Evolutionary conservation across 2,329 filamentous ascomycete genomes (phyloP).

Genomic region (Pseudogymnoascus sp.): DNA sequence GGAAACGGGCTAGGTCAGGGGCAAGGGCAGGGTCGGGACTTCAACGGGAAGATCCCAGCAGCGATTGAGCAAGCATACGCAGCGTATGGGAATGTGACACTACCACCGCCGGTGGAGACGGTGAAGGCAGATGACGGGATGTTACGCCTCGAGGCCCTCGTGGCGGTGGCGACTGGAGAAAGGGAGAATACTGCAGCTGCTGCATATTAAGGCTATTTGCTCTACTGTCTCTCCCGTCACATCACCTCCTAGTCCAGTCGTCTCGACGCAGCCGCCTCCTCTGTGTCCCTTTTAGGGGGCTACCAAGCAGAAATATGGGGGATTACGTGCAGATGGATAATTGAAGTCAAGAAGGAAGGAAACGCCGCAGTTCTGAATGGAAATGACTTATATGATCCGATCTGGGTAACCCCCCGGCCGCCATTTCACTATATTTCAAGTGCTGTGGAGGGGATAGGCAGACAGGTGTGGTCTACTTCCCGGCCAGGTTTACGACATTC

Average conservation of each 20-base stretch:
- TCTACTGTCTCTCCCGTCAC: neutral
- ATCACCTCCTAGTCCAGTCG: neutral
- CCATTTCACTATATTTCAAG: neutral
- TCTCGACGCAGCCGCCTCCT: neutral
- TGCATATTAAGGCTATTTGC: slow-evolving; percentile 16
- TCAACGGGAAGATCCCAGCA: neutral
- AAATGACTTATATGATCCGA: neutral
- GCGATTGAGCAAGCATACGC: neutral
- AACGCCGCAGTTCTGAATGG: neutral
- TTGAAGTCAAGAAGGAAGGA: neutral
- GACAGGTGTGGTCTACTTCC: neutral
- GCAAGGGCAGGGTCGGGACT: neutral
- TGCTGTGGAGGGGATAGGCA: neutral
- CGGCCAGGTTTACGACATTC: neutral
- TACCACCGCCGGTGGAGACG: neutral
- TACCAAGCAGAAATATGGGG: neutral
- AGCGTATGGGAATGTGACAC: neutral
- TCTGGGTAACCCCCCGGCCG: neutral
- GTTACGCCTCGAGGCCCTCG: slow-evolving; percentile 51
- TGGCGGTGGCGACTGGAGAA: slow-evolving; percentile 57
- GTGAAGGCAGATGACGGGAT: slow-evolving; percentile 36
- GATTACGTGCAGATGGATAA: neutral
- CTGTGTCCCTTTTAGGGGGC: neutral
- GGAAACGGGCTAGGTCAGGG: neutral
- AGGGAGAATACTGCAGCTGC: slow-evolving; percentile 30